Percentiles rank a stretch among this genome's conserved stretches.
phyloP scores from a whole-genome alignment of 352 stramenopile species.

The Phytophthora macrochlamydospora region DNA sequence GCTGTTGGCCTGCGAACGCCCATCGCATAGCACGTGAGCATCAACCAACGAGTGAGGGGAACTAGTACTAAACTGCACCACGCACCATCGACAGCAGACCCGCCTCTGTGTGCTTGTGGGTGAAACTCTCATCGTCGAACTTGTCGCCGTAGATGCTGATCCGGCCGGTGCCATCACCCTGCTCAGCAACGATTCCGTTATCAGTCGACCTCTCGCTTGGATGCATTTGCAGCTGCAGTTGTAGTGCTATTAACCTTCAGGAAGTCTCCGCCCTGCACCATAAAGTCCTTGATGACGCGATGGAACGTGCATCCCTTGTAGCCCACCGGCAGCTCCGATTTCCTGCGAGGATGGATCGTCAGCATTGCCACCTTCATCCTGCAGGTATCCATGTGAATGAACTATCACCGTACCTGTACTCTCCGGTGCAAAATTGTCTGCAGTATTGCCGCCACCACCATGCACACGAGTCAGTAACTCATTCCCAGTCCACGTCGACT shows the following conservation, averaged over 20 bases:
- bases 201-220: not conserved
- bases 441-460: not conserved
- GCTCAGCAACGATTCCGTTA: not conserved
- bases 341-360: constrained; percentile 44
- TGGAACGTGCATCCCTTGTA: constrained; percentile 92
- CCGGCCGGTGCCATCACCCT: constrained; percentile 82
- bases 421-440: constrained; percentile 97
- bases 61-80: constrained; percentile 1
- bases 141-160: constrained; percentile 91
- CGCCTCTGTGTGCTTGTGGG: constrained; percentile 82
- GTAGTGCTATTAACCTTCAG: constrained; percentile 53
- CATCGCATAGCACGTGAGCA: constrained; percentile 1
- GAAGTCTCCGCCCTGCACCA: constrained; percentile 90
- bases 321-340: constrained; percentile 83
- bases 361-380: not conserved
- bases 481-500: not conserved
- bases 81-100: constrained; percentile 85
- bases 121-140: constrained; percentile 85
- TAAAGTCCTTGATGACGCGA: constrained; percentile 92
- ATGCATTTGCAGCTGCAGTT: not conserved
- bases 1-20: constrained; percentile 86
- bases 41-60: not conserved
- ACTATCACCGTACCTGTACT: constrained; percentile 81
- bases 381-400: not conserved
- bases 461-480: not conserved